Percentiles rank a stretch among this genome's conserved stretches.
Conservation (phyloP, 805 yeast species). For the Wickerhamomyces xylosicus region DNA sequence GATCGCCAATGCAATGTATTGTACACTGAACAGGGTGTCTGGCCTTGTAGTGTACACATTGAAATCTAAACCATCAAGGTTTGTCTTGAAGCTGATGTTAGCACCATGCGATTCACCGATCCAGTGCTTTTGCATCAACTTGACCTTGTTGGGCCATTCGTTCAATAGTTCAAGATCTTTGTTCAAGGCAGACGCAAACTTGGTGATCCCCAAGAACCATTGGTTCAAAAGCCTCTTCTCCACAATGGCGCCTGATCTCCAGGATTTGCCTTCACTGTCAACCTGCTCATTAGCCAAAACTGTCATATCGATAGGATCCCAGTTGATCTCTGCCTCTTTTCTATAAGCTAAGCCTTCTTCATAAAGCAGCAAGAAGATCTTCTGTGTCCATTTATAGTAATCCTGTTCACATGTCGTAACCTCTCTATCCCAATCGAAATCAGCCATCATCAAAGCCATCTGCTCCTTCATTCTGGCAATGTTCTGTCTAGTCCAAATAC, state of each 20-base stretch:
- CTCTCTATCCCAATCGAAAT: conserved; percentile 92
- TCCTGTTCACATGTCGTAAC: conserved; percentile 78
- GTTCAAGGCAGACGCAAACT: conserved; percentile 59
- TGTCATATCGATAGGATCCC: conserved; percentile 96
- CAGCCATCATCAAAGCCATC: conserved; percentile 66
- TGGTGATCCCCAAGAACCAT: conserved; percentile 90
- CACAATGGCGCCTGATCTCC: conserved; percentile 96
- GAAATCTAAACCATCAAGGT: conserved; percentile 20
- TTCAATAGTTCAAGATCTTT: conserved; percentile 50
- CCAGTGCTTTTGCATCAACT: conserved; percentile 89
- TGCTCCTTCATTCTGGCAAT: conserved; percentile 83
- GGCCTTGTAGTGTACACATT: conserved; percentile 79
- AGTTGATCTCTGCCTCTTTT: conserved; percentile 80
- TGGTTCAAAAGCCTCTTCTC: conserved; percentile 76
- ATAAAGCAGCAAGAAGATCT: conserved; percentile 62
- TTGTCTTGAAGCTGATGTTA: conserved; percentile 42
- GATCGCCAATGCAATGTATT: conserved; percentile 68
- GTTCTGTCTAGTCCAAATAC: conserved; percentile 72
- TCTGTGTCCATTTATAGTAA: conserved; percentile 90
- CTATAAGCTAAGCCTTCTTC: conserved; percentile 79
- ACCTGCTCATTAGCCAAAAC: conserved; percentile 97
- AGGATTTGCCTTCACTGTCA: conserved; percentile 79
- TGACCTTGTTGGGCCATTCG: conserved; percentile 85
- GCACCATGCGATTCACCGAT: conserved; percentile 84
- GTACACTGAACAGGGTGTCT: conserved; percentile 78